Base-by-base conservation (phyloP, 495 filamentous ascomycete genomes). In the Neurospora africana region DNA sequence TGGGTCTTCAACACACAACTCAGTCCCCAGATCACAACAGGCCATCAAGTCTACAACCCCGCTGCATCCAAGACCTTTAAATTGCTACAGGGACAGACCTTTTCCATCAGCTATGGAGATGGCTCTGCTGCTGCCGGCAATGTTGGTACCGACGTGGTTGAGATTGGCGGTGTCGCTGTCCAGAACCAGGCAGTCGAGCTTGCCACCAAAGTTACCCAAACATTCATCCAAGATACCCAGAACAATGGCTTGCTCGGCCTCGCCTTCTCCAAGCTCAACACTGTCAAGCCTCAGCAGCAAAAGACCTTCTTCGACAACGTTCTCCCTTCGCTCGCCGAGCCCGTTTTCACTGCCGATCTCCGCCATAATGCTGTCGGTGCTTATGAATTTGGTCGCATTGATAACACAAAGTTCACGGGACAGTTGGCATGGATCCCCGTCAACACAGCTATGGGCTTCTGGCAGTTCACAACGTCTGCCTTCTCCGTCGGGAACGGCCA, bases 271-370 rank as follows among this genome's bases (percentile, higher is more conserved):
- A 84, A 81, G 23, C 85, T 95, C 81, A 97, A 94, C 83, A 90
- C 87, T 38, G 88, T 95, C 47, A 79, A 86, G 69, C 91, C 91
- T 0, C 78, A 84, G 17, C 83, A 83, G 74, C 90, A 93, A 78
- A 88, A 89, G 76, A 95, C 92, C 36, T 95, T 94, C 80, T 95
- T 95, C 79, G 92, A 93, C 72, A 94, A 93, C 77, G 82, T 92
- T 67, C 86, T 88, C 74, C 71, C 83, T 30, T 79, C 79, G 11
- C 87, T 97, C 30, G 85, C 88, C 43, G 81, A 87, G 75, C 91
- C 92, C 6, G 80, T 95, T 30, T 91, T 95, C 80, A 91, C 91
- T 3, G 90, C 90, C 33, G 86, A 90, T 67, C 87, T 95, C 47
- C 88, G 89, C 72, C 80, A 85, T 23, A 84, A 87, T 70, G 82